A percentile compares a stretch with the other conserved stretches of the same genome.
phyloP scores from a whole-genome alignment of 495 filamentous ascomycete genomes.

The Monascus purpureus region DNA sequence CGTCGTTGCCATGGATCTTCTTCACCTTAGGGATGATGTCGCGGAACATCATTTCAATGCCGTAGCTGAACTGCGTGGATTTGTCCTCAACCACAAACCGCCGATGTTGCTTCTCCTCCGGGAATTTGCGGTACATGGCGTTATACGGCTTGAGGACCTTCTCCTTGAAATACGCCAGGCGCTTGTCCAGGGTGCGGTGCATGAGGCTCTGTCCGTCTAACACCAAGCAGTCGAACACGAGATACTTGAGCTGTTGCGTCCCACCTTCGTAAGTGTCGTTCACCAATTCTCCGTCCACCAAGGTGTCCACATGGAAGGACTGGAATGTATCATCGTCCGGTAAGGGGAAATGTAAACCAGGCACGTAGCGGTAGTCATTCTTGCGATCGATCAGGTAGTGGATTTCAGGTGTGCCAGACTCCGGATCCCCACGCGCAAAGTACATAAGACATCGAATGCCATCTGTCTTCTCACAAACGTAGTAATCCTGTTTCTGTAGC shows the following conservation, averaged over 20 bases:
- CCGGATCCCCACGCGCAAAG: constrained; percentile 44
- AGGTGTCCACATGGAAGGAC: constrained; percentile 61
- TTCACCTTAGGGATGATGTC: constrained; percentile 67
- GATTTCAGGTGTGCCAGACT: constrained; percentile 37
- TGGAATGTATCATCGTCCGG: constrained; percentile 40
- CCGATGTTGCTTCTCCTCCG: constrained; percentile 53
- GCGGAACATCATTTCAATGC: constrained; percentile 79
- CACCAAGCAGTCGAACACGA: constrained; percentile 86
- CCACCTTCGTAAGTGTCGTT: constrained; percentile 55
- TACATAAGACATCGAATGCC: constrained; percentile 91
- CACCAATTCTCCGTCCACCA: constrained; percentile 90
- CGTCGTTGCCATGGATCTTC: constrained; percentile 74
- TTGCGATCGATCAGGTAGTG: constrained; percentile 89
- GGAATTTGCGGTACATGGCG: constrained; percentile 50
- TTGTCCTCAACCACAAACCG: constrained; percentile 77
- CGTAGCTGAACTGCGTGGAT: constrained; percentile 74
- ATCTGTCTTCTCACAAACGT: constrained; percentile 96
- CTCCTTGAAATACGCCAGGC: constrained; percentile 72
- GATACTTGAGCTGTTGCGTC: constrained; percentile 53
- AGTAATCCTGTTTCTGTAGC: constrained; percentile 73
- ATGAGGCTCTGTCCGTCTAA: constrained; percentile 66
- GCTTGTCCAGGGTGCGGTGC: constrained; percentile 69
- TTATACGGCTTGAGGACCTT: constrained; percentile 69
- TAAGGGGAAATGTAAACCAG: constrained; percentile 66
- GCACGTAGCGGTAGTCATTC: constrained; percentile 88